phyloP scores from a whole-genome alignment of 305 asterid genomes.

The Solanum aculeatissimum region DNA sequence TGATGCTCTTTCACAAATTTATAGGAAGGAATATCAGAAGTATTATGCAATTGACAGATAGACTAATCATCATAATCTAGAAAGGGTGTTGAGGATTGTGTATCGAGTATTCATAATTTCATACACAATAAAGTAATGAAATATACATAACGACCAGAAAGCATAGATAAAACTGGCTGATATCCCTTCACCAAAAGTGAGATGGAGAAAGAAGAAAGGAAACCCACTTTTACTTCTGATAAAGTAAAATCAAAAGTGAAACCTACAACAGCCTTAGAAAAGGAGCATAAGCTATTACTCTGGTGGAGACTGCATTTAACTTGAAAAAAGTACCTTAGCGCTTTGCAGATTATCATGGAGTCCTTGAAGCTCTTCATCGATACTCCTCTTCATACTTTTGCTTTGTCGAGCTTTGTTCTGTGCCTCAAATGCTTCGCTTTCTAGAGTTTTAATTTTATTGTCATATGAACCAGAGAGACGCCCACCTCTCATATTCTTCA shows the following conservation, averaged over 20 bases:
- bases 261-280: neutral
- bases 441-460: conserved; percentile 41
- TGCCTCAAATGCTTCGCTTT: conserved; percentile 38
- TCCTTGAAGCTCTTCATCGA: conserved; percentile 42
- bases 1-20: neutral
- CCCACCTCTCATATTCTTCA: conserved; percentile 41
- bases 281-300: neutral
- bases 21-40: neutral
- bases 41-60: neutral
- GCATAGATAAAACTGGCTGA: neutral
- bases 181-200: neutral
- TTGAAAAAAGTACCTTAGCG: conserved; percentile 31
- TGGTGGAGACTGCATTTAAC: neutral
- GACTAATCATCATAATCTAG: neutral
- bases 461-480: conserved; percentile 94
- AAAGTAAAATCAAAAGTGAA: neutral
- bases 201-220: neutral
- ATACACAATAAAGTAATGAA: neutral
- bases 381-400: conserved; percentile 43
- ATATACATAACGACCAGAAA: neutral
- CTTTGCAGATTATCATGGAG: conserved; percentile 19
- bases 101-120: neutral
- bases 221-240: neutral
- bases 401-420: conserved; percentile 32
- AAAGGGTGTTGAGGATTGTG: neutral